Evolutionary conservation across 2,329 filamentous ascomycete species (phyloP).

Genomic region (Xylariomycetidae sp.): DNA sequence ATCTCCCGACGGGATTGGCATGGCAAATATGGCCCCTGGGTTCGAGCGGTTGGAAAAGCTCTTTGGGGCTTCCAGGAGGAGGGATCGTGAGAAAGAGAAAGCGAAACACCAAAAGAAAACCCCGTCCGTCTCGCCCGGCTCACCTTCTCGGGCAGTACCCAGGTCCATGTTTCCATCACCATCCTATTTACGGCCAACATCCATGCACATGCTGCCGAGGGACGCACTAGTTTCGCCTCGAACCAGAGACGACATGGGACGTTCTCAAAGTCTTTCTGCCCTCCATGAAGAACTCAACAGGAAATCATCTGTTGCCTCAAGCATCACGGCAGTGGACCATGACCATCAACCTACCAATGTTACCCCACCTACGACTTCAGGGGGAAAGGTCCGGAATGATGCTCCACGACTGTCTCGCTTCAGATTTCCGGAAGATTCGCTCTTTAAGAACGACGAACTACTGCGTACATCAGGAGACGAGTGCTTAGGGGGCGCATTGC

Average conservation of each 20-base stretch:
- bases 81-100: slow-evolving; percentile 22
- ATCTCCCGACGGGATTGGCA: too few relatives aligned
- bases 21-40: too few relatives aligned
- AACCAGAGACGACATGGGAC: slow-evolving; percentile 13
- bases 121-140: slow-evolving; percentile 8
- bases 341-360: not conserved
- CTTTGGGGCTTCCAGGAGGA: slow-evolving; percentile 40
- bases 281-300: slow-evolving; percentile 14
- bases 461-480: slow-evolving; percentile 3
- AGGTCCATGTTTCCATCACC: slow-evolving; percentile 26
- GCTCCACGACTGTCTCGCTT: slow-evolving; percentile 15
- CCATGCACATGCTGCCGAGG: slow-evolving; percentile 52
- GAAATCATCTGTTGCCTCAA: slow-evolving; percentile 20
- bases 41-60: slow-evolving; percentile 47
- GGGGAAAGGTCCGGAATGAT: too few relatives aligned
- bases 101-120: slow-evolving; percentile 12
- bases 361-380: not conserved
- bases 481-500: not conserved
- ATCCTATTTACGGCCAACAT: slow-evolving; percentile 50
- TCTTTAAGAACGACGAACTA: slow-evolving; percentile 13
- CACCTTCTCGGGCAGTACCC: slow-evolving; percentile 10
- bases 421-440: slow-evolving; percentile 23
- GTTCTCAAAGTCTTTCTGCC: slow-evolving; percentile 21
- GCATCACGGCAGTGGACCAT: slow-evolving; percentile 10
- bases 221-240: slow-evolving; percentile 42